Conservation (phyloP, 2,329 filamentous ascomycete genomes). For the Colletotrichum cordylinicola region DNA sequence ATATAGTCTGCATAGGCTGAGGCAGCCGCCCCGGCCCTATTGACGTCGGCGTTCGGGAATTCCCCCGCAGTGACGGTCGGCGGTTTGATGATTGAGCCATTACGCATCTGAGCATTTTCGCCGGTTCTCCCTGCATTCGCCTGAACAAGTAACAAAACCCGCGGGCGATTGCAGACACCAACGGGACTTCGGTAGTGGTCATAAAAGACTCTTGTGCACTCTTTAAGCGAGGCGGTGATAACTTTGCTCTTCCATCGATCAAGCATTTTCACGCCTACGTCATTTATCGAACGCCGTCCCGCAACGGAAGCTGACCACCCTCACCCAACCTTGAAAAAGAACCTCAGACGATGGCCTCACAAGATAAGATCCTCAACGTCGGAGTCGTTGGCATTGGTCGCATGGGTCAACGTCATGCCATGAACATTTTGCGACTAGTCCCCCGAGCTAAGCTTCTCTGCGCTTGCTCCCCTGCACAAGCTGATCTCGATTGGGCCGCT, state of each 20-base stretch:
- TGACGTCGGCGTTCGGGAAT: background rate
- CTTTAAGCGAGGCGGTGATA: background rate
- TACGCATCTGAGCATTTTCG: background rate
- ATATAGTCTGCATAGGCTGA: background rate
- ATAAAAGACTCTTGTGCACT: background rate
- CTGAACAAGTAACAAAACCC: background rate
- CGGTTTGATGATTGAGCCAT: background rate
- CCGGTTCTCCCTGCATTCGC: background rate
- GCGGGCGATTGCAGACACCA: background rate
- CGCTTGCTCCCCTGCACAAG: conserved; percentile 49
- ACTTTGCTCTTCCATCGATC: background rate
- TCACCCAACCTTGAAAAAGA: background rate
- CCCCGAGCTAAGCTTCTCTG: conserved; percentile 54
- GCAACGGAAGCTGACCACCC: background rate
- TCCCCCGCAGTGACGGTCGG: background rate
- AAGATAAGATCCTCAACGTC: conserved; percentile 40
- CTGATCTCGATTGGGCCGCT: conserved; percentile 49
- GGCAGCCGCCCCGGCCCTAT: background rate
- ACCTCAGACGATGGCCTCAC: background rate
- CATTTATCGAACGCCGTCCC: background rate
- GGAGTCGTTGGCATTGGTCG: conserved; percentile 55
- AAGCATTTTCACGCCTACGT: background rate
- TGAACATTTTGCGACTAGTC: conserved; percentile 49
- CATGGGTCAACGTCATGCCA: conserved; percentile 57
- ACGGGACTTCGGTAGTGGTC: background rate